Conservation (phyloP, 2,329 filamentous ascomycete species). For the Trichoderma sp. region DNA sequence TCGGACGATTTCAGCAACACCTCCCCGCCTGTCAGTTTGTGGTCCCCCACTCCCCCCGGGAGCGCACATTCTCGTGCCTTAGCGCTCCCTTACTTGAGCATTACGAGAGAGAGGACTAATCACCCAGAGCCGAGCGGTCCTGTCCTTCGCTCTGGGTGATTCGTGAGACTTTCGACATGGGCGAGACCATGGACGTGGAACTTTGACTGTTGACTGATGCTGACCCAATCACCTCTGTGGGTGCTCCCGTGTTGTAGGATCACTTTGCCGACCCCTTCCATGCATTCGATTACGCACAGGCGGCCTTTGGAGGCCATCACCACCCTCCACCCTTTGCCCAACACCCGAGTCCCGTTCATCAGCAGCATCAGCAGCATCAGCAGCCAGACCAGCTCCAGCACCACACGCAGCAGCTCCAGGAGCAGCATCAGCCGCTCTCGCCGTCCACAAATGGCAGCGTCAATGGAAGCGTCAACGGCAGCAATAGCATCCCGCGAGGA, state of each 20-base stretch:
- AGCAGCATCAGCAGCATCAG: background rate
- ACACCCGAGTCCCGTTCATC: slow-evolving; percentile 29
- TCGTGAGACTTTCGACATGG: too few relatives aligned
- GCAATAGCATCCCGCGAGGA: slow-evolving; percentile 31
- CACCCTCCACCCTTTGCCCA: slow-evolving; percentile 40
- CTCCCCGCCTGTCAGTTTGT: slow-evolving; percentile 56
- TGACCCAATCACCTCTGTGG: slow-evolving; percentile 11
- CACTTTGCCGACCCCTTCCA: slow-evolving; percentile 53
- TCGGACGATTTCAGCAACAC: slow-evolving; percentile 59
- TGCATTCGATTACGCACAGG: slow-evolving; percentile 47
- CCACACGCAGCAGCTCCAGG: slow-evolving; percentile 31
- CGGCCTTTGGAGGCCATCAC: slow-evolving; percentile 44
- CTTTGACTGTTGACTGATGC: background rate
- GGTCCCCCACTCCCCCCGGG: slow-evolving; percentile 35
- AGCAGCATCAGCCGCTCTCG: slow-evolving; percentile 32
- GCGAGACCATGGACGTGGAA: background rate
- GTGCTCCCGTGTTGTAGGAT: slow-evolving; percentile 47
- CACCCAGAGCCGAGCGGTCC: slow-evolving; percentile 4
- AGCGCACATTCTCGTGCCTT: slow-evolving; percentile 30
- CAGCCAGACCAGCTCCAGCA: background rate
- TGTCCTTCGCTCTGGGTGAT: too few relatives aligned
- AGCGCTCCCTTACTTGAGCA: slow-evolving; percentile 41
- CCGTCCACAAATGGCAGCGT: slow-evolving; percentile 31
- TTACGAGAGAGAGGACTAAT: slow-evolving; percentile 34
- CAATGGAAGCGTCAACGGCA: slow-evolving; percentile 31